Evolutionary conservation across 768 basidiomycete genomes (phyloP).

Genomic region (Xerocomellus intermedius): DNA sequence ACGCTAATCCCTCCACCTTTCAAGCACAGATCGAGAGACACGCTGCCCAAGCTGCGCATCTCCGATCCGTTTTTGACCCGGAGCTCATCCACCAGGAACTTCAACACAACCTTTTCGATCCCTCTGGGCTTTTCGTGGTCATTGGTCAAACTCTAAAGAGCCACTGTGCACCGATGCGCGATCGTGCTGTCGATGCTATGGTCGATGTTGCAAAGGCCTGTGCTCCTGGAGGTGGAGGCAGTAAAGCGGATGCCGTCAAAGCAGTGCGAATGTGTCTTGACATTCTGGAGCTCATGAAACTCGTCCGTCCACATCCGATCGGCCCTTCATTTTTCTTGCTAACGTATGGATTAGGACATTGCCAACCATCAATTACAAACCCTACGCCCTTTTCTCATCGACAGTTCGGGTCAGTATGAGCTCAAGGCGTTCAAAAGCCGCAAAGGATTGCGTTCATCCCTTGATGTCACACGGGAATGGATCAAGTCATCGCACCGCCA

Average conservation of each 20-base stretch:
- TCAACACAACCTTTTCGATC: conserved; percentile 72
- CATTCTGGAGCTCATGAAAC: conserved; percentile 92
- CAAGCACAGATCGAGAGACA: conserved; percentile 62
- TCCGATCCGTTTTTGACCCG: conserved; percentile 79
- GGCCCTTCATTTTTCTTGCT: conserved; percentile 15
- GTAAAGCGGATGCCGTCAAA: conserved; percentile 61
- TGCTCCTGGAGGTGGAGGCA: conserved; percentile 52
- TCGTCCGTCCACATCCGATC: conserved; percentile 52
- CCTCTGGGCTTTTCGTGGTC: conserved; percentile 70
- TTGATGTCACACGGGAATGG: conserved; percentile 65
- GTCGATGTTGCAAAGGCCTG: conserved; percentile 63
- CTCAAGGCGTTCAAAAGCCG: conserved; percentile 70
- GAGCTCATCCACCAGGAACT: conserved; percentile 81
- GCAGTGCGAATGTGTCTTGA: conserved; percentile 85
- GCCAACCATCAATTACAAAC: conserved; percentile 94
- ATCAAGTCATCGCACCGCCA: conserved; percentile 51
- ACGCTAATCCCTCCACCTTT: conserved; percentile 57
- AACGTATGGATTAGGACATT: conserved; percentile 65
- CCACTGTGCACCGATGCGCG: conserved; percentile 93
- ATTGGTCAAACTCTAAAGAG: conserved; percentile 82
- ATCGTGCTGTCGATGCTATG: conserved; percentile 81
- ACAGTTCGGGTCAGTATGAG: conserved; percentile 78
- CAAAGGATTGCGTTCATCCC: conserved; percentile 43
- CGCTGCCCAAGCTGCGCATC: conserved; percentile 60
- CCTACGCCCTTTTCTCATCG: conserved; percentile 85